Base-by-base conservation (phyloP, 176 grass and related monocot genomes). In the Carex cristatella region DNA sequence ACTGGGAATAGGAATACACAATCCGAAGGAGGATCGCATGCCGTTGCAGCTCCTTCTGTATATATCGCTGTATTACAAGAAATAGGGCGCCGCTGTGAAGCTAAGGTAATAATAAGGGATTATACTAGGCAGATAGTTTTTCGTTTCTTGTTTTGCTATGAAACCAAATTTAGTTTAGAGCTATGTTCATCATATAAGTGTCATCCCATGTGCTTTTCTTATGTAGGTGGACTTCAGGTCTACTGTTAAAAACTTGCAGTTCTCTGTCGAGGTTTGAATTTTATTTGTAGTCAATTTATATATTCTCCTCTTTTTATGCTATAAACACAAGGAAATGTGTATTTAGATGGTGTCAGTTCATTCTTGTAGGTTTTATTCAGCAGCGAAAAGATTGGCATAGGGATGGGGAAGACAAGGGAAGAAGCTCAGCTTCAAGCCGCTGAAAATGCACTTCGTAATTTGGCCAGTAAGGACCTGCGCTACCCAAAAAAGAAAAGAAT, bases 391-490 rank as follows among this genome's bases (percentile, higher is more conserved):
- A 85, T 99, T n/a, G 93, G 91, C 64, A 89, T 89, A 42, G 96
- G 91, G n/a, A 88, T 88, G 48, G 96, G 96, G 81, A 95, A 88
- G 89, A 95, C 93, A 89, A 88, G 88, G 66, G 94, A 93, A 69
- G 93, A 95, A 83, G 96, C 96, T 35, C 90, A 95, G 88, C 54
- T 89, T 61, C 93, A 92, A 95, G 96, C 96, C 70, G 93, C 96
- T 89, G 96, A 95, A 75, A 92, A 95, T 81, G 93, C 93, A 40
- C 93, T 99, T 63, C 89, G 78, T 65, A 94, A 88, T 89, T 86
- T 99, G 76, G 89, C 92, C 54, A 91, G 96, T 95, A 87, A 94
- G 93, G 69, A 15, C 79, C 7, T 9, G 59, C 19, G 3, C 35
- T 61, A 10, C 40, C 2, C 33, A 13, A 68, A 80, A 62, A 32